A percentile compares a stretch with the other conserved stretches of the same genome.
Conservation (phyloP, 106 monocot genomes). For the Allium sativum region DNA sequence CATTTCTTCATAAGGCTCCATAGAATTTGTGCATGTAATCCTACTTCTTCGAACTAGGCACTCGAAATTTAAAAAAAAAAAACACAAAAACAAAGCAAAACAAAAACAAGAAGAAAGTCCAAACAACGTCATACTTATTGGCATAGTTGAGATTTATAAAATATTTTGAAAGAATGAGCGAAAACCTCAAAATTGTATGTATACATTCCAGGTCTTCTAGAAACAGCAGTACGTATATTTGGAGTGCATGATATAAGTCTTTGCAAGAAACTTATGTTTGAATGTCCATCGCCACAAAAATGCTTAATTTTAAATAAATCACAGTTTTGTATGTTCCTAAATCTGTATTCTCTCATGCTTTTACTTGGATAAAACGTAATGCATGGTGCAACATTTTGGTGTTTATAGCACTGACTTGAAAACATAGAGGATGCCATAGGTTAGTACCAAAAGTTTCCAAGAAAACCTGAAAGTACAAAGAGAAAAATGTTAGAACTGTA, state of each 20-base stretch:
- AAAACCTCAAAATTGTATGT: conserved; percentile 12
- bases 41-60: conserved; percentile 15
- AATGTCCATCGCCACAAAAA: conserved; percentile 9
- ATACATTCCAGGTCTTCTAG: not conserved
- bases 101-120: too few relatives aligned
- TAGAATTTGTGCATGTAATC: not conserved
- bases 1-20: conserved; percentile 11
- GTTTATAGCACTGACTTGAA: conserved; percentile 5
- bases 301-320: conserved; percentile 15
- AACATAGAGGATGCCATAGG: conserved; percentile 16
- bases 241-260: not conserved
- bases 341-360: conserved; percentile 6
- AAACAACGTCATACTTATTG: too few relatives aligned
- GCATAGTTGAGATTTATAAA: not conserved
- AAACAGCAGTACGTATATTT: conserved; percentile 6
- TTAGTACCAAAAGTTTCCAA: not conserved
- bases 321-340: conserved; percentile 7
- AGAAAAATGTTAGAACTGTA: not conserved
- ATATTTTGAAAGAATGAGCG: not conserved
- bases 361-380: not conserved
- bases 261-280: not conserved
- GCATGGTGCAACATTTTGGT: conserved; percentile 3
- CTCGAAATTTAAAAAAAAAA: not conserved
- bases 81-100: too few relatives aligned
- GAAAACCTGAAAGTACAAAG: not conserved